phyloP scores from a whole-genome alignment of 352 stramenopile genomes.

The Globisporangium takayamanum region DNA sequence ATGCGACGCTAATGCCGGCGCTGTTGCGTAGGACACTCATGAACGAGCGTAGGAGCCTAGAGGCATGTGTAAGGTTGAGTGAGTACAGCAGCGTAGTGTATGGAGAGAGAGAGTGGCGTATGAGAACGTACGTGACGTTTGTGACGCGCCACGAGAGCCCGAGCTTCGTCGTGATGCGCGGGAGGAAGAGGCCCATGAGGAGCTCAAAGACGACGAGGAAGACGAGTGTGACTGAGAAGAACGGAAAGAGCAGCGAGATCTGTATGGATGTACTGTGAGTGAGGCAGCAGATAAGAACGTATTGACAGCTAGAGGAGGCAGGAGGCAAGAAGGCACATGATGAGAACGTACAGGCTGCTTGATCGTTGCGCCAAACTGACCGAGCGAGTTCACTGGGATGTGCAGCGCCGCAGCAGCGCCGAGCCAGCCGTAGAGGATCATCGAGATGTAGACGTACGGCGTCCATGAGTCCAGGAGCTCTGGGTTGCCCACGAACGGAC shows the following conservation, averaged over 20 bases:
- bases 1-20: constrained; percentile 73
- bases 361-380: constrained; percentile 72
- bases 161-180: constrained; percentile 40
- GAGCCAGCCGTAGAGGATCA: constrained; percentile 82
- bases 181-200: constrained; percentile 57
- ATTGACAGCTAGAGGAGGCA: neutral
- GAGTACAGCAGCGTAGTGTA: neutral
- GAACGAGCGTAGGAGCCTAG: constrained; percentile 63
- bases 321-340: neutral
- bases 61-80: neutral
- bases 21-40: constrained; percentile 81
- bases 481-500: constrained; percentile 78
- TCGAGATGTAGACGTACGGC: constrained; percentile 84
- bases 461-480: constrained; percentile 84
- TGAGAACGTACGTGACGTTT: constrained; percentile 66
- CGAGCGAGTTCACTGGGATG: constrained; percentile 62
- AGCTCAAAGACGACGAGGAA: constrained; percentile 70
- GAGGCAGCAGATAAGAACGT: neutral
- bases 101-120: constrained; percentile 22
- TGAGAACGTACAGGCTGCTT: constrained; percentile 62
- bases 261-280: constrained; percentile 5
- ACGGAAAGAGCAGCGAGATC: constrained; percentile 82
- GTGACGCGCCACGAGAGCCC: constrained; percentile 58
- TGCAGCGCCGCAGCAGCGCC: constrained; percentile 69
- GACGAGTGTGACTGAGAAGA: constrained; percentile 79